phyloP scores from a whole-genome alignment of 2,329 filamentous ascomycete species.

The Didymosphaeria variabile region DNA sequence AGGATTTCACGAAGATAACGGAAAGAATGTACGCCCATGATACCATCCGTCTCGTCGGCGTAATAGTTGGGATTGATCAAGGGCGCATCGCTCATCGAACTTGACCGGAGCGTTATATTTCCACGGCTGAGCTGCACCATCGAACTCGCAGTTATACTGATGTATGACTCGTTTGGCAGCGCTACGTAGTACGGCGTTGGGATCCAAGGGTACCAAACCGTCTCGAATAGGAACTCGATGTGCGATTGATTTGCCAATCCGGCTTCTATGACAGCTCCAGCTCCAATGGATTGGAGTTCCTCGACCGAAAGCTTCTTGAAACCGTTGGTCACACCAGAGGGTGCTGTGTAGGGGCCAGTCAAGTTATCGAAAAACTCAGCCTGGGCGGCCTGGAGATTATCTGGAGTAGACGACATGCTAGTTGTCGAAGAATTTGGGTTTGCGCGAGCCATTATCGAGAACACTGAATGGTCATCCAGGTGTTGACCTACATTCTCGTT shows the following conservation, averaged over 20 bases:
- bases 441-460: slow-evolving; percentile 40
- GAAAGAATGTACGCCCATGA: slow-evolving; percentile 32
- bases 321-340: slow-evolving; percentile 43
- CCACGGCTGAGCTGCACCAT: slow-evolving; percentile 51
- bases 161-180: slow-evolving; percentile 41
- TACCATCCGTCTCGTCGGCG: slow-evolving; percentile 60
- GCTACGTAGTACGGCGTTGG: slow-evolving; percentile 29
- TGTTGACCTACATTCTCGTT: slow-evolving; percentile 46
- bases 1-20: slow-evolving; percentile 34
- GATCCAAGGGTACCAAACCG: slow-evolving; percentile 31
- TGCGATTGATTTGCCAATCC: slow-evolving; percentile 34
- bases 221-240: slow-evolving; percentile 36
- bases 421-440: slow-evolving; percentile 33
- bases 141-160: slow-evolving; percentile 41
- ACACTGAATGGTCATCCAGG: slow-evolving; percentile 34
- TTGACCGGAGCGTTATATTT: slow-evolving; percentile 60
- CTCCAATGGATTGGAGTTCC: slow-evolving; percentile 29
- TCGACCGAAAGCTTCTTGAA: slow-evolving; percentile 38
- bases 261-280: slow-evolving; percentile 26
- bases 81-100: slow-evolving; percentile 59
- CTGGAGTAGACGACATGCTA: slow-evolving; percentile 30
- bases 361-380: slow-evolving; percentile 37
- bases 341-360: slow-evolving; percentile 42
- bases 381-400: slow-evolving; percentile 37
- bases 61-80: slow-evolving; percentile 60